Conservation (phyloP, 495 filamentous ascomycete species). For the Penicillium canariense region DNA sequence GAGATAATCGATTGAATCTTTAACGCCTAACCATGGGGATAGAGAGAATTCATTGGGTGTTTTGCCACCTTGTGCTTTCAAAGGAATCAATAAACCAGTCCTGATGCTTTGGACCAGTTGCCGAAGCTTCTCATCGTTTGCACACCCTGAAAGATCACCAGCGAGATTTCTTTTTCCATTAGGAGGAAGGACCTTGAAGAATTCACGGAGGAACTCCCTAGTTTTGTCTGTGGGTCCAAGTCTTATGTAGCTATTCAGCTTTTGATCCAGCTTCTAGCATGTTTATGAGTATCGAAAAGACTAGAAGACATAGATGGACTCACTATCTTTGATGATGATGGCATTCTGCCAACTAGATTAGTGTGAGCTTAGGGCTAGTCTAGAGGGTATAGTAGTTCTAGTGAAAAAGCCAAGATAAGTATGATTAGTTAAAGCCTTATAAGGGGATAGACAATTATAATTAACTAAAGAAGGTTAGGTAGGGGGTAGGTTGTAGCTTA, state of each 20-base stretch:
- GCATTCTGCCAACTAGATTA: too few species aligned
- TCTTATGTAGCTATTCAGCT: conserved; percentile 8
- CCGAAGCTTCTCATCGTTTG: conserved; percentile 17
- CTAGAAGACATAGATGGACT: conserved; percentile 5
- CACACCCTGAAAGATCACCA: conserved; percentile 11
- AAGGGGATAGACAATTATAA: too few species aligned
- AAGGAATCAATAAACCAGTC: conserved; percentile 12
- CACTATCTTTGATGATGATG: conserved; percentile 8
- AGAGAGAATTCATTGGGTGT: conserved; percentile 16
- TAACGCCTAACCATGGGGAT: conserved; percentile 10
- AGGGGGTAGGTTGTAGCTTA: too few species aligned
- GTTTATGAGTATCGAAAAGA: conserved; percentile 11
- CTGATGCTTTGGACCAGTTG: conserved; percentile 18
- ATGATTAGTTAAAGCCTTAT: too few species aligned
- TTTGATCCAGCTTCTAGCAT: conserved; percentile 14
- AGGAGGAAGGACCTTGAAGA: conserved; percentile 10
- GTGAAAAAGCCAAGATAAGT: too few species aligned
- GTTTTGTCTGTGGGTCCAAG: conserved; percentile 11
- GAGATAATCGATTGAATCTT: conserved; percentile 17
- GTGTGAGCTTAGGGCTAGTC: too few species aligned
- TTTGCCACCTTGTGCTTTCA: conserved; percentile 19
- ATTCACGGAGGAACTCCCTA: conserved; percentile 5
- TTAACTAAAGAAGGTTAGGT: too few species aligned
- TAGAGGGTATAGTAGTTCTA: neutral
- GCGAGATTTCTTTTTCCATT: conserved; percentile 10